Evolutionary conservation across 768 basidiomycete species (phyloP), one percentile per base, ranked within the genome.

Genomic region (Pisolithus orientalis): DNA sequence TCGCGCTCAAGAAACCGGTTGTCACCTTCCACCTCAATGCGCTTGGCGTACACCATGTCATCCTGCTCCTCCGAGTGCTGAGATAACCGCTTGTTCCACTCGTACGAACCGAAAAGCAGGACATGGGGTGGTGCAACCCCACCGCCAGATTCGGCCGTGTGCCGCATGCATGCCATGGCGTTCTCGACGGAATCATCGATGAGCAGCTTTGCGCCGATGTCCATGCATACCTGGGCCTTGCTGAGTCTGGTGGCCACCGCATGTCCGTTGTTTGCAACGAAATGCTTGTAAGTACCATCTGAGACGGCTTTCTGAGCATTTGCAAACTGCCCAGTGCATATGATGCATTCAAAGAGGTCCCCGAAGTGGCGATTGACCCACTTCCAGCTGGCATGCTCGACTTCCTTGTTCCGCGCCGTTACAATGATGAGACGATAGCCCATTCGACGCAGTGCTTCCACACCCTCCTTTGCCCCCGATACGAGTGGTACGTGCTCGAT

Each of bases 101-200:
- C 74, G 61, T 90, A 89, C 50, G 80, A 68, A 21, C 90, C 90
- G 57, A 91, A 90, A 6, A 92, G 73, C 39, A 91, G 65, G 29
- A 86, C 83, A 2, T 75, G 79, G 13, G 77, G 78, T n/a, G 74
- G 71, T 25, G 46, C 44, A 47, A 44, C 38, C 7, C 48, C 50
- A 16, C 38, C 61, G 5, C 39, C 54, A n/a, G 48, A 48, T 24
- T 62, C 44, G 21, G 32, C 17, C 16, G 52, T 38, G 50, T 70
- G 40, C 31, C 63, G 73, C 0, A 73, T 75, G 56, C 83, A 83
- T 52, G 80, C 75, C 27, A 86, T 57, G 37, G 84, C 85, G 65
- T 91, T 90, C 66, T 91, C 89, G 39, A 84, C 61, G 6, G 87
- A 89, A 69, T 92, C 90, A 65, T 92, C 90, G 53, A 92, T 82